These are phyloP conservation scores for Candolleomyces aberdarensis DNA, from an alignment of 768 basidiomycete species.

Conservation along the genomic window DNA sequence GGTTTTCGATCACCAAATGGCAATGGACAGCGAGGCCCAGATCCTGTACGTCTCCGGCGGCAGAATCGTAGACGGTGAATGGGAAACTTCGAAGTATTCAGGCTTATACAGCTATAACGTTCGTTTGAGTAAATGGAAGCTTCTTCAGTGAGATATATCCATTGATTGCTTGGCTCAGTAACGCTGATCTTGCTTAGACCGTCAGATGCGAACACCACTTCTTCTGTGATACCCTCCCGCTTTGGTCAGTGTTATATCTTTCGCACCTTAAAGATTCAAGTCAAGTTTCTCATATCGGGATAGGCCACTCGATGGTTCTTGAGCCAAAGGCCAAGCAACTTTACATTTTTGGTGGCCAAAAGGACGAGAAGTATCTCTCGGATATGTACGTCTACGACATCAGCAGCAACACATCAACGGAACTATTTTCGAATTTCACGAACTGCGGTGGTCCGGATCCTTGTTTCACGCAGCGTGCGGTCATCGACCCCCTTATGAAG, in stretches of 20 bases:
- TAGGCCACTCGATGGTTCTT: slow-evolving; percentile 82
- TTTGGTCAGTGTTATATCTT: slow-evolving; percentile 41
- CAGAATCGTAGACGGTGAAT: slow-evolving; percentile 63
- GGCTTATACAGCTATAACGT: slow-evolving; percentile 75
- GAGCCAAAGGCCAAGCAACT: slow-evolving; percentile 56
- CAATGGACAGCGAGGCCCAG: slow-evolving; percentile 66
- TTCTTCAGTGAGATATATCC: slow-evolving; percentile 51
- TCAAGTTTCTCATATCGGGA: neutral
- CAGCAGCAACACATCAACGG: slow-evolving; percentile 50
- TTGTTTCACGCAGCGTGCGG: slow-evolving; percentile 72
- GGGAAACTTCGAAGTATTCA: slow-evolving; percentile 58
- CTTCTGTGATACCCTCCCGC: slow-evolving; percentile 52
- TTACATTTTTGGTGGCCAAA: slow-evolving; percentile 74
- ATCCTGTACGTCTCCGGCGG: slow-evolving; percentile 78
- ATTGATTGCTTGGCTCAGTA: slow-evolving; percentile 3
- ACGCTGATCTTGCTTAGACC: slow-evolving; percentile 18
- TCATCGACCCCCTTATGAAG: slow-evolving; percentile 55
- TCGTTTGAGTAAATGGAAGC: slow-evolving; percentile 60
- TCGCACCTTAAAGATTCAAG: neutral
- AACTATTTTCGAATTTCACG: slow-evolving; percentile 63
- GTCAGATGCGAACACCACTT: slow-evolving; percentile 19
- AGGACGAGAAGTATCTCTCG: slow-evolving; percentile 60
- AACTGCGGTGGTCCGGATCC: slow-evolving; percentile 63
- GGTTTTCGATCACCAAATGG: slow-evolving; percentile 82
- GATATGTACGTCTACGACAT: slow-evolving; percentile 80